Evolutionary conservation across 2,329 filamentous ascomycete species (phyloP).

Genomic region (Trichoderma endophyticum): DNA sequence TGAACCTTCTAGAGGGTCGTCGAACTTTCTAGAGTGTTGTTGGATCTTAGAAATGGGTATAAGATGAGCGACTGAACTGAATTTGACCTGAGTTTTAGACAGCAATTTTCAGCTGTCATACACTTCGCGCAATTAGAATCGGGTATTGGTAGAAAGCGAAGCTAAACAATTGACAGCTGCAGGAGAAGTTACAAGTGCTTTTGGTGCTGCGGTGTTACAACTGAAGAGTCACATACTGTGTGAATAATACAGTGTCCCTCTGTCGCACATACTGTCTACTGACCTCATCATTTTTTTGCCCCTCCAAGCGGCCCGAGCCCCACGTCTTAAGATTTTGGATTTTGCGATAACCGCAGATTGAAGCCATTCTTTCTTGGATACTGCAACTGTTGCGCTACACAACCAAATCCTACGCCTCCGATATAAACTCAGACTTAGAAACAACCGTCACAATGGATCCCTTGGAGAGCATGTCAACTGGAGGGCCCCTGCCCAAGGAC

Average conservation of each 20-base stretch:
- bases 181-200: not conserved
- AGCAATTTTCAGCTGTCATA: not conserved
- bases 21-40: not conserved
- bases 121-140: no score
- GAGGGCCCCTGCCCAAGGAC: constrained; percentile 46
- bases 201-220: not conserved
- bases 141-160: not conserved
- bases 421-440: not conserved
- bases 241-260: not conserved
- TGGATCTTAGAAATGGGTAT: not conserved
- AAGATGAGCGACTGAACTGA: not conserved
- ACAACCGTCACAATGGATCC: constrained; percentile 35
- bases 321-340: constrained; percentile 19
- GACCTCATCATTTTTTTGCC: constrained; percentile 16
- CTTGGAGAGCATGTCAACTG: constrained; percentile 36
- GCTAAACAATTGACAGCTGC: not conserved
- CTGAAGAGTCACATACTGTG: not conserved
- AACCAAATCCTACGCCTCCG: not conserved
- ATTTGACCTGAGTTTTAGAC: not conserved
- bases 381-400: not conserved
- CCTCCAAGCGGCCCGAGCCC: constrained; percentile 16
- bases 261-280: constrained; percentile 11
- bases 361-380: not conserved
- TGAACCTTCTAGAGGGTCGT: not conserved
- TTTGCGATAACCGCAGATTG: constrained; percentile 9